Conservation (phyloP, 1,139 yeast species). For the Sugiyamaella japonica region DNA sequence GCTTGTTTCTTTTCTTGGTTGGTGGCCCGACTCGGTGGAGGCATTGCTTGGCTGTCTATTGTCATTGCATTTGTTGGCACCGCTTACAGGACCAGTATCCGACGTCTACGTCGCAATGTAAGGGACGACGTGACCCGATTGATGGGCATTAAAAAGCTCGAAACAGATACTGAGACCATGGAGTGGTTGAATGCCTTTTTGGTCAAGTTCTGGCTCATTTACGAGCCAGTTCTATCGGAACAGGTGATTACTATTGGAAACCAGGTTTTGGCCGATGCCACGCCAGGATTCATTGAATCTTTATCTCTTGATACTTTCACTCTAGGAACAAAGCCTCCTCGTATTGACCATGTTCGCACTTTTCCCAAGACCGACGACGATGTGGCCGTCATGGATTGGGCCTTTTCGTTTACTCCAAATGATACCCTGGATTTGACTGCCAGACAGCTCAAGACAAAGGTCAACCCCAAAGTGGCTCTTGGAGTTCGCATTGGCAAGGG, state of each 20-base stretch:
- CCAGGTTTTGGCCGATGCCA: slow-evolving; percentile 68
- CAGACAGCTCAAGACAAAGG: slow-evolving; percentile 78
- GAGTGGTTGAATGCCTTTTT: slow-evolving; percentile 91
- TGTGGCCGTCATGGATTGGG: slow-evolving; percentile 95
- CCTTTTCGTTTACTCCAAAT: slow-evolving; percentile 86
- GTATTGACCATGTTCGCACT: slow-evolving; percentile 86
- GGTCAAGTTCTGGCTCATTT: slow-evolving; percentile 85
- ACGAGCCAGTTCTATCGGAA: slow-evolving; percentile 88
- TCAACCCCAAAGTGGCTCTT: slow-evolving; percentile 66
- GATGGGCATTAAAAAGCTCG: slow-evolving; percentile 73
- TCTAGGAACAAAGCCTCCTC: slow-evolving; percentile 91
- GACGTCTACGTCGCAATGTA: slow-evolving; percentile 69
- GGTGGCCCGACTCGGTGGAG: slow-evolving; percentile 73
- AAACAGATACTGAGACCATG: slow-evolving; percentile 86
- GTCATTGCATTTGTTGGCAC: slow-evolving; percentile 60
- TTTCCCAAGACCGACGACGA: slow-evolving; percentile 85
- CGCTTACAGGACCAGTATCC: slow-evolving; percentile 78
- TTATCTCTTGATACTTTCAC: slow-evolving; percentile 88
- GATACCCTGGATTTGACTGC: slow-evolving; percentile 77
- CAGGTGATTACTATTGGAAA: slow-evolving; percentile 84
- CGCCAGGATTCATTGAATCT: slow-evolving; percentile 79
- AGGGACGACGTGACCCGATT: slow-evolving; percentile 86
- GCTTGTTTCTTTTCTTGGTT: slow-evolving; percentile 75
- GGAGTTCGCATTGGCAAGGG: slow-evolving; percentile 46
- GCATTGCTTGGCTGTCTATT: slow-evolving; percentile 78